Evolutionary conservation across 2,329 filamentous ascomycete species (phyloP).

Genomic region (Pseudocercospora eumusae): DNA sequence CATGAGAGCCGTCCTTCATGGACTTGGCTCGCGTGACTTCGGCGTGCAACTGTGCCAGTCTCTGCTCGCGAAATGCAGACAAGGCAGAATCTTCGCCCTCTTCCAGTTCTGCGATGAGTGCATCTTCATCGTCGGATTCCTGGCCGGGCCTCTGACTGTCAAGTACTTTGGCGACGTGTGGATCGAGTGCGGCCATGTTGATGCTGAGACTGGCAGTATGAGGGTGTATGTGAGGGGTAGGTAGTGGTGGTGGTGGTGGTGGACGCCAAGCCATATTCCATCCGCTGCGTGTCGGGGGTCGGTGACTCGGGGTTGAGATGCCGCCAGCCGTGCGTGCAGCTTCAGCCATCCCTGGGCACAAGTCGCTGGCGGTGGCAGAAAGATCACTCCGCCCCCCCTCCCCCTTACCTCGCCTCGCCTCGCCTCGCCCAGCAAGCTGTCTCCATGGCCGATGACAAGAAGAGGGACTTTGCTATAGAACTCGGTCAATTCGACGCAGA

Average conservation of each 20-base stretch:
- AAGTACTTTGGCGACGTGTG: constrained; percentile 54
- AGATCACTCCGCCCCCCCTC: constrained; percentile 22
- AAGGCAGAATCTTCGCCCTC: constrained; percentile 55
- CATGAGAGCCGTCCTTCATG: constrained; percentile 47
- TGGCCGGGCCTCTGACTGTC: constrained; percentile 45
- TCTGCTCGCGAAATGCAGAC: constrained; percentile 57
- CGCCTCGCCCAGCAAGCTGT: constrained; percentile 10
- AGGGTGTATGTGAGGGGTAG: no score
- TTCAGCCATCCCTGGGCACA: constrained; percentile 30
- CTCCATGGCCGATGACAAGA: constrained; percentile 84
- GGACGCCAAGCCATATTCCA: no score
- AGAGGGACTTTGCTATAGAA: constrained; percentile 72
- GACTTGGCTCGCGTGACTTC: constrained; percentile 57
- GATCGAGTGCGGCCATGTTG: constrained; percentile 44
- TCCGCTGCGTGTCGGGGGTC: not conserved
- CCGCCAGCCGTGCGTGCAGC: not conserved
- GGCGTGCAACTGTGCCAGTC: constrained; percentile 59
- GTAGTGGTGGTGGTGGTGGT: no score
- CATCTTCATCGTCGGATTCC: constrained; percentile 61
- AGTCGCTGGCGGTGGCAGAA: constrained; percentile 30
- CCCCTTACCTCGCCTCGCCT: constrained; percentile 27
- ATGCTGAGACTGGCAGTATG: not conserved
- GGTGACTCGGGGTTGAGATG: no score
- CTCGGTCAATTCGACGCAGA: constrained; percentile 57
- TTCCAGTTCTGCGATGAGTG: constrained; percentile 61